phyloP scores from a whole-genome alignment of 2,329 filamentous ascomycete genomes.

The Botrytis squamosa region DNA sequence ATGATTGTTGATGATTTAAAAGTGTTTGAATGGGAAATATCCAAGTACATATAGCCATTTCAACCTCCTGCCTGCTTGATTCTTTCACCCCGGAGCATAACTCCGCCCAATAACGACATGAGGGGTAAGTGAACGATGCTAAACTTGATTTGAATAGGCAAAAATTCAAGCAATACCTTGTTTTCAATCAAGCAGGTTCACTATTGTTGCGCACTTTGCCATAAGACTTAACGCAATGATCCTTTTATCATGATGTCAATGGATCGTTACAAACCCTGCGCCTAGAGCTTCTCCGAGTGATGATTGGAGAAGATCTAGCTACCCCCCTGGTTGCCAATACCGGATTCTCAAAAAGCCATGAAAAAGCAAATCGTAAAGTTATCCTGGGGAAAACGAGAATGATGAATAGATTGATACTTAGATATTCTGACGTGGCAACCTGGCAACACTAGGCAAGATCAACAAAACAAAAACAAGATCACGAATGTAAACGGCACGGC shows the following conservation, averaged over 20 bases:
- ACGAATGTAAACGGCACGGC: not conserved
- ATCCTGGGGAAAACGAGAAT: not conserved
- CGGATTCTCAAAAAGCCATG: not conserved
- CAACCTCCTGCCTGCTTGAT: not conserved
- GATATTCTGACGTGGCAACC: not conserved
- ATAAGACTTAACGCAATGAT: not conserved
- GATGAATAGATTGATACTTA: not conserved
- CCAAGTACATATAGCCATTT: slow-evolving; percentile 6
- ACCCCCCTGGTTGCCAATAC: not conserved
- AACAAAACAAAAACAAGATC: slow-evolving; percentile 3
- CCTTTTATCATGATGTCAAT: not conserved
- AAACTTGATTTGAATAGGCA: not conserved
- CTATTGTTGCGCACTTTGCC: not conserved
- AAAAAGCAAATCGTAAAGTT: not conserved
- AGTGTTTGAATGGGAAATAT: not conserved
- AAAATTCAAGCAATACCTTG: not conserved
- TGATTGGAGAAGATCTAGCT: not conserved
- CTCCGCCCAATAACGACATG: not conserved
- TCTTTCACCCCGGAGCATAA: not conserved
- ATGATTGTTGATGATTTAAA: not conserved
- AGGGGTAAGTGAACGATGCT: not conserved
- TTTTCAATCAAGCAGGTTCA: not conserved
- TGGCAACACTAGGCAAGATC: not conserved
- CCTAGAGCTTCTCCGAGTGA: not conserved
- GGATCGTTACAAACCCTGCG: not conserved